Conservation (phyloP, 1,284 basidiomycete genomes). For the Nidula niveotomentosa region DNA sequence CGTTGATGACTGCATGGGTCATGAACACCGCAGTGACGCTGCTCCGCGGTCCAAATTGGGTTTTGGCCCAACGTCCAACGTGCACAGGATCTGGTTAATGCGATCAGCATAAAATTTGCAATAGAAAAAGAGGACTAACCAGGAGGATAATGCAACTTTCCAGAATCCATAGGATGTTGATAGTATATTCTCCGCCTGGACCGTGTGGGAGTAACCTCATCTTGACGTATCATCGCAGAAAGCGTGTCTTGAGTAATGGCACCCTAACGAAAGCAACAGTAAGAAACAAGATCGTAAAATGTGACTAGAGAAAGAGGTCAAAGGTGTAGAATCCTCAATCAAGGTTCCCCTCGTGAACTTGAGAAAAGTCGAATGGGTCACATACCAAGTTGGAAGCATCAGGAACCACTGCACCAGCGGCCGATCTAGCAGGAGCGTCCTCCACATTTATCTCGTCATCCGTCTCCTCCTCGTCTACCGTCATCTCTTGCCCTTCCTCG, state of each 20-base stretch:
- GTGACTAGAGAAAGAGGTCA: too few relatives aligned
- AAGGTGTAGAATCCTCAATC: too few relatives aligned
- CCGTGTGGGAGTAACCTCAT: conserved; percentile 60
- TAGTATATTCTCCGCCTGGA: conserved; percentile 54
- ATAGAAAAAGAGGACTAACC: conserved; percentile 30
- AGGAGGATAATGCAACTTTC: conserved; percentile 50
- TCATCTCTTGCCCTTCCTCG: conserved; percentile 7
- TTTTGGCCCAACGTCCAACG: conserved; percentile 60
- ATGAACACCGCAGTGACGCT: conserved; percentile 64
- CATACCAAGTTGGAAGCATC: too few relatives aligned
- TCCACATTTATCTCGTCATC: not conserved
- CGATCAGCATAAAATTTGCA: not conserved
- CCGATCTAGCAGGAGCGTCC: too few relatives aligned
- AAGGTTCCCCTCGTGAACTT: not conserved
- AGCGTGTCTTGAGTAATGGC: conserved; percentile 65
- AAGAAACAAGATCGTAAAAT: too few relatives aligned
- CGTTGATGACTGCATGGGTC: conserved; percentile 69
- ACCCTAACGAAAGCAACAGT: conserved; percentile 36
- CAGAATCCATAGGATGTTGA: conserved; percentile 40
- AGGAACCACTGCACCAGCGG: too few relatives aligned
- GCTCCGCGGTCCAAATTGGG: conserved; percentile 52
- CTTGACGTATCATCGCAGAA: conserved; percentile 66
- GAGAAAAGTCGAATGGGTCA: not conserved
- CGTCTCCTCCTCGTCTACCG: not conserved
- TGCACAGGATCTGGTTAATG: conserved; percentile 45